Evolutionary conservation across 352 stramenopile species (phyloP).

Genomic region (Aphanomyces cochlioides): DNA sequence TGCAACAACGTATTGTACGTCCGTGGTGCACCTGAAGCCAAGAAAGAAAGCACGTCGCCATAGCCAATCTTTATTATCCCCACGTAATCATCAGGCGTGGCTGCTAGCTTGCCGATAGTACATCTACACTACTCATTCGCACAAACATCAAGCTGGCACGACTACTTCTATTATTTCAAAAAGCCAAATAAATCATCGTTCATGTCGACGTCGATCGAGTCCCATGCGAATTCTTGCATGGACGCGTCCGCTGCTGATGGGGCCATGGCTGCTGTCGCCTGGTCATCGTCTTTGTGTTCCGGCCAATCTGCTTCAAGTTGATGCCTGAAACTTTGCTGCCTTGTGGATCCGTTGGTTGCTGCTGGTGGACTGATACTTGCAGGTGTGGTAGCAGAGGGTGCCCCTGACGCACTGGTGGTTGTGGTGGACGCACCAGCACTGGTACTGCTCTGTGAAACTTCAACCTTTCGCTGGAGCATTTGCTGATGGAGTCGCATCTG

Average conservation of each 20-base stretch:
- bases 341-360: too few species aligned
- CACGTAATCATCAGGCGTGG: constrained; percentile 9
- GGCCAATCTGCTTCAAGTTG: constrained; percentile 8
- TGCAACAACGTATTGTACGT: constrained; percentile 99
- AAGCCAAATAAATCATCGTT: constrained; percentile 85
- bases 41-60: constrained; percentile 46
- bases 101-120: background rate
- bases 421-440: background rate
- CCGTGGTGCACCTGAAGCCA: constrained; percentile 59
- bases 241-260: constrained; percentile 1
- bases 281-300: constrained; percentile 13
- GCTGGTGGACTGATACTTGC: too few species aligned
- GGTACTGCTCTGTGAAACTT: constrained; percentile 61
- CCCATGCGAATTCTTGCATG: constrained; percentile 40
- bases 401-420: background rate
- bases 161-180: constrained; percentile 55
- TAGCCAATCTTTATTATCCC: constrained; percentile 2
- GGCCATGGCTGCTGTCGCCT: background rate
- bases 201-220: constrained; percentile 77
- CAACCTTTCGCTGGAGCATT: constrained; percentile 83
- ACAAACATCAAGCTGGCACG: background rate
- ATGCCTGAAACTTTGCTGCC: background rate
- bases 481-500: constrained; percentile 86
- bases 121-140: background rate
- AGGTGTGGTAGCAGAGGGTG: too few species aligned